Evolutionary conservation across 2,329 filamentous ascomycete genomes (phyloP).

Genomic region (Hypoxylon sp.): DNA sequence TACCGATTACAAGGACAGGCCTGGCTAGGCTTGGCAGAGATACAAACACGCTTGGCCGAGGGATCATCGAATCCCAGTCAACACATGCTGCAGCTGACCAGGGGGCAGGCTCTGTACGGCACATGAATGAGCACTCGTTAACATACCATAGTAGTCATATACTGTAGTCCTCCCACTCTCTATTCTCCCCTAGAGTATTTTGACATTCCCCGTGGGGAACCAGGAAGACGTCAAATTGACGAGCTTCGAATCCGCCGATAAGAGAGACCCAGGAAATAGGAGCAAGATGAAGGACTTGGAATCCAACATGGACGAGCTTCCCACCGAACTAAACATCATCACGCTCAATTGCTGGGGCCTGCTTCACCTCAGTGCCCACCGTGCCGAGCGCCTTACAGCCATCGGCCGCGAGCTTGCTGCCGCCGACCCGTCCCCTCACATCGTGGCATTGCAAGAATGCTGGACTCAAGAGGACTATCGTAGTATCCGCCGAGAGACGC

Average conservation of each 20-base stretch:
- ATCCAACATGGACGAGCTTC: slow-evolving; percentile 55
- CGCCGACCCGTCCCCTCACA: slow-evolving; percentile 78
- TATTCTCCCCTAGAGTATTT: not conserved
- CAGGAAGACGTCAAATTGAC: not conserved
- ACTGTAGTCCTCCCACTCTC: not conserved
- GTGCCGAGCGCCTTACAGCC: slow-evolving; percentile 82
- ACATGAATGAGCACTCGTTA: slow-evolving; percentile 3
- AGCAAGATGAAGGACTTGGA: slow-evolving; percentile 4
- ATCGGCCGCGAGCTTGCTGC: slow-evolving; percentile 85
- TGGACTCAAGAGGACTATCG: slow-evolving; percentile 90
- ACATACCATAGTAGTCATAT: not conserved
- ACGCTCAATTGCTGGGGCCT: slow-evolving; percentile 98
- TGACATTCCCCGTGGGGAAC: not conserved
- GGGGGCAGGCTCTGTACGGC: slow-evolving; percentile 3
- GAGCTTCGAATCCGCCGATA: not conserved
- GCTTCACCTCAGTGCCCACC: slow-evolving; percentile 85
- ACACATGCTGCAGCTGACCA: slow-evolving; percentile 26
- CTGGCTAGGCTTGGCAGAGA: not conserved
- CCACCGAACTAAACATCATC: slow-evolving; percentile 79
- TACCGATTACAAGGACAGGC: not conserved
- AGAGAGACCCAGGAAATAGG: not conserved
- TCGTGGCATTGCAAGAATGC: slow-evolving; percentile 95
- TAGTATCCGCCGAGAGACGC: slow-evolving; percentile 80
- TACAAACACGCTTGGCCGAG: slow-evolving; percentile 16
- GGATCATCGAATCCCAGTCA: slow-evolving; percentile 35